A percentile compares a stretch with the other conserved stretches of the same genome.
phyloP scores from a whole-genome alignment of 495 filamentous ascomycete species.

The Tuber indicum region DNA sequence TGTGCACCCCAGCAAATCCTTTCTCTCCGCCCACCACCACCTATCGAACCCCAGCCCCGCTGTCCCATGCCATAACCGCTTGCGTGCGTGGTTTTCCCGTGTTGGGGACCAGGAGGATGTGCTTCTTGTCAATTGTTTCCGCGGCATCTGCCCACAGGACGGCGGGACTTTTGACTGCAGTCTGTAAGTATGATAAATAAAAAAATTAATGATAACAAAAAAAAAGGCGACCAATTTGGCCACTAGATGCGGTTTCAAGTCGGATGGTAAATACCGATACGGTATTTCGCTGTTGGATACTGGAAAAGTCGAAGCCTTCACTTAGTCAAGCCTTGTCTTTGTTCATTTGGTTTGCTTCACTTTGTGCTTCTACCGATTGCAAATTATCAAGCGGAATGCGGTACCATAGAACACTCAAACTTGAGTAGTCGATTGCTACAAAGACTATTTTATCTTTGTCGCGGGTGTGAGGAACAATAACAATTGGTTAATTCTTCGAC shows the following conservation, averaged over 20 bases:
- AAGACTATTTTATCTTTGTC: slow-evolving; percentile 4
- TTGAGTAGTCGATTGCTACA: background rate
- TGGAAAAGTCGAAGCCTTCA: background rate
- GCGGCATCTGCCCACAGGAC: background rate
- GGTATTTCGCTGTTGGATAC: background rate
- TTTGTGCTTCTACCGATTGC: background rate
- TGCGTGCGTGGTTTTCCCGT: background rate
- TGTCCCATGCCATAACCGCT: background rate
- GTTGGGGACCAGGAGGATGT: background rate
- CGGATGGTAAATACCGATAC: background rate
- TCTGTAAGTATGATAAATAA: background rate
- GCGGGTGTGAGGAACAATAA: background rate
- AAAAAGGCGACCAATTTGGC: background rate
- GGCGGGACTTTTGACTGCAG: background rate
- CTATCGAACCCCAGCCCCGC: background rate
- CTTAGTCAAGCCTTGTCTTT: background rate
- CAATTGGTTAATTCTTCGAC: background rate
- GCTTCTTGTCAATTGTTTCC: slow-evolving; percentile 1
- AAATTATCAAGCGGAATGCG: background rate
- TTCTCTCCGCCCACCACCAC: background rate
- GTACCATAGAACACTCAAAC: background rate
- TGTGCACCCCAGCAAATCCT: background rate
- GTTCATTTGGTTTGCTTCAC: background rate
- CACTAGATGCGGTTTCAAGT: background rate
- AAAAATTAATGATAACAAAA: too few relatives aligned